phyloP scores from a whole-genome alignment of 2,329 filamentous ascomycete species.

The Neopestalotiopsis clavispora region DNA sequence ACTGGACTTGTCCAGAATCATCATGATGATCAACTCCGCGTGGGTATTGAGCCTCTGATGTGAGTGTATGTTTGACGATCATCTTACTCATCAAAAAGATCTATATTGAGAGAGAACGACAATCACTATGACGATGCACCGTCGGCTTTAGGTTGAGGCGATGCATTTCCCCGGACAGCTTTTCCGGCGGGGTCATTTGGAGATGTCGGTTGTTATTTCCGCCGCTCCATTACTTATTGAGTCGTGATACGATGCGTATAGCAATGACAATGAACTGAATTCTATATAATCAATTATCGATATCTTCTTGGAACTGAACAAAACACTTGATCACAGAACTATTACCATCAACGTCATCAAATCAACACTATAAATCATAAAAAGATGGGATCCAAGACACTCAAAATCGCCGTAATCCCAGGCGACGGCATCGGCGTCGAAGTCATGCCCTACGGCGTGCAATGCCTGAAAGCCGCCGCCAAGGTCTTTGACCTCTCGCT shows the following conservation, averaged over 20 bases:
- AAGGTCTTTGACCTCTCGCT: slow-evolving; percentile 56
- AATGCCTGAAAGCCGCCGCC: slow-evolving; percentile 59
- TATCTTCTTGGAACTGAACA: neutral
- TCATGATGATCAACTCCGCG: no score
- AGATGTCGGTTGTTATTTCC: slow-evolving; percentile 10
- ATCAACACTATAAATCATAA: neutral
- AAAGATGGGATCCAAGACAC: slow-evolving; percentile 18
- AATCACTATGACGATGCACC: neutral
- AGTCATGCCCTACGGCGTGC: slow-evolving; percentile 67
- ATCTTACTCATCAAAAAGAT: neutral
- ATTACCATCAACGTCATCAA: neutral
- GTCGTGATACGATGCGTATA: neutral
- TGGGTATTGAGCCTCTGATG: no score
- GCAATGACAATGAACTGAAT: neutral
- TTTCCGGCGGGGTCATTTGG: slow-evolving; percentile 2
- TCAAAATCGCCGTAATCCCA: slow-evolving; percentile 65
- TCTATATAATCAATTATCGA: neutral
- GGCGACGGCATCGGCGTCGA: slow-evolving; percentile 74
- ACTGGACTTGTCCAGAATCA: no score
- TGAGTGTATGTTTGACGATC: no score
- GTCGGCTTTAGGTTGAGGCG: neutral
- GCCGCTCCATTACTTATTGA: neutral
- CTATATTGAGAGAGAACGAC: neutral
- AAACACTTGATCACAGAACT: neutral
- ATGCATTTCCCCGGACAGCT: neutral